Evolutionary conservation across 148 eudicot species (phyloP).

Genomic region (Rhododendron mucronatum): DNA sequence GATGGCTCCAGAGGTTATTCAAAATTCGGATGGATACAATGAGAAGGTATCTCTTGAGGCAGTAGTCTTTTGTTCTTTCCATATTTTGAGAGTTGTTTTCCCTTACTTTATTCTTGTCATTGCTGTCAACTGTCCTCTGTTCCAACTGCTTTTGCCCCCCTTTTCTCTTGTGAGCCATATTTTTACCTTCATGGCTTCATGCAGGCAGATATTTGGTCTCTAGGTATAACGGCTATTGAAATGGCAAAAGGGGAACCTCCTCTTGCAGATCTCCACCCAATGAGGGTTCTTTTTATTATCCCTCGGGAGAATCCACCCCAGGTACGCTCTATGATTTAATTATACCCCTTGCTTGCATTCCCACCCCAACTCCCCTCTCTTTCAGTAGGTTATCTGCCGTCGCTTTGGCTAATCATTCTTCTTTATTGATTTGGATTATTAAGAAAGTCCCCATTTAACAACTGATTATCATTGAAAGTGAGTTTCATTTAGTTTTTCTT

Average conservation of each 20-base stretch:
- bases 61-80: background rate
- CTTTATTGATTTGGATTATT: background rate
- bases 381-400: background rate
- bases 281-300: constrained; percentile 98
- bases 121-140: background rate
- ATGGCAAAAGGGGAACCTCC: constrained; percentile 99
- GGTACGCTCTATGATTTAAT: constrained; percentile 35
- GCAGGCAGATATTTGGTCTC: constrained; percentile 99
- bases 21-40: constrained; percentile 91
- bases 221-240: constrained; percentile 94
- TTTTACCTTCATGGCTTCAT: constrained; percentile 16
- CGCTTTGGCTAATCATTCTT: constrained; percentile 2
- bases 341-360: background rate
- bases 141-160: background rate
- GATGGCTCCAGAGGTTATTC: constrained; percentile 99
- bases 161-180: constrained; percentile 3
- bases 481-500: constrained; percentile 17
- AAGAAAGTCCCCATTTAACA: background rate
- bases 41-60: constrained; percentile 61
- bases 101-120: background rate
- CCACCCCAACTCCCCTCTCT: background rate
- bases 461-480: constrained; percentile 4
- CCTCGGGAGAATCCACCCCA: constrained; percentile 99
- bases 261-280: constrained; percentile 92
- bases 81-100: background rate